Evolutionary conservation across 495 filamentous ascomycete genomes (phyloP), one percentile per base, ranked within the genome.

Genomic region (Penicillium nucicola): DNA sequence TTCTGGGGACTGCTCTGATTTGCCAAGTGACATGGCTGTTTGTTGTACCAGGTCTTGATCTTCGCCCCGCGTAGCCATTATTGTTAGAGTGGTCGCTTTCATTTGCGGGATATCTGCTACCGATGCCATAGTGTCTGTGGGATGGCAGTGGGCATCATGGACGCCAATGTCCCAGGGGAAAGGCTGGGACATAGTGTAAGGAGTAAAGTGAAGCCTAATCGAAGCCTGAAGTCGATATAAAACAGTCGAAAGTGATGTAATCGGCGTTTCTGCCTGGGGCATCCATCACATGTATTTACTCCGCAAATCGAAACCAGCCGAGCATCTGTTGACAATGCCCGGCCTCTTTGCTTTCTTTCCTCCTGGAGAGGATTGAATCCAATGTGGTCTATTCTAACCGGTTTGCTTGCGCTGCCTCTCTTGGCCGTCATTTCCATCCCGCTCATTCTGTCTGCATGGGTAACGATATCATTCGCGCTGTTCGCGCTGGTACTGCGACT

Each of bases 91-190:
- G 20, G 78, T 81, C 35, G 90, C 83, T 58, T 84, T 86, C 91
- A 97, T 97, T 23, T 61, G 53, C 12, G 83, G 74, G 44, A 97
- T 90, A 14, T 70, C 69, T 31, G 77, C 57, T 40, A 91, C 72
- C 5, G 80, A 85, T 17, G 84, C 61, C 82, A 93, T 87, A n/a
- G 89, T 96, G 66, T 97, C 92, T 17, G 93, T 98, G n/a, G 93
- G 92, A 67, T 98, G 93, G 61, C 95, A 98, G 69, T 98, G 93
- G 37, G 93, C 90, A 69, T 98, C 93, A 57, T 81, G 89, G 42
- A 92, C 81, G 20, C 90, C 91, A 8, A 91, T 58, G 33, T 88
- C 79, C 93, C 93, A 98, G 3, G 90, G 92, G 51, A 97, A 86
- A 0, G 58, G 58, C 14, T 58, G 45, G 20, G 55, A 48, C 62